Percentiles rank a stretch among this genome's conserved stretches.
Conservation (phyloP, 108 stramenopile genomes). For the Aurantiochytrium sp. region DNA sequence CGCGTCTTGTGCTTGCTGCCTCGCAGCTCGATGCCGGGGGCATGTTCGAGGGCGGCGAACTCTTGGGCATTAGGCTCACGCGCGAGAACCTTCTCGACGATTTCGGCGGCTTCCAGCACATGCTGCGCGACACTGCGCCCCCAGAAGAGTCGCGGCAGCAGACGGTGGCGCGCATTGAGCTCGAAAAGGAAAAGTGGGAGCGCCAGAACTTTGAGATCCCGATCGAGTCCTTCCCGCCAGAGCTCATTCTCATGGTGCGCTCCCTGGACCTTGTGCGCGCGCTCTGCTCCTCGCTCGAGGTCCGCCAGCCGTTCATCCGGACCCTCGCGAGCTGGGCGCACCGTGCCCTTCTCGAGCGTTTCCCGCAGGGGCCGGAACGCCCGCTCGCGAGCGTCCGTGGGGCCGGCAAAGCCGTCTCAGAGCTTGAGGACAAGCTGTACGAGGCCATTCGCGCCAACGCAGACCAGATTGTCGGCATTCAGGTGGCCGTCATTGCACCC, state of each 20-base stretch:
- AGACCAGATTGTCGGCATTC: not conserved
- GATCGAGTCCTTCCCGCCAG: not conserved
- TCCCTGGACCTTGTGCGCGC: not conserved
- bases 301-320: not conserved
- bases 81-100: slow-evolving; percentile 39
- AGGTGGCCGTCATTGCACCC: not conserved
- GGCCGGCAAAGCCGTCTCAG: not conserved
- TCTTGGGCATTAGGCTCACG: slow-evolving; percentile 41
- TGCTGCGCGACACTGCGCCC: slow-evolving; percentile 53
- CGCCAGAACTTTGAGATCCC: not conserved
- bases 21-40: slow-evolving; percentile 38
- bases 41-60: slow-evolving; percentile 39
- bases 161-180: slow-evolving; percentile 41
- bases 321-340: not conserved
- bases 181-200: slow-evolving; percentile 4
- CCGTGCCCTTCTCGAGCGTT: not conserved
- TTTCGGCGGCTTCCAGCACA: slow-evolving; percentile 42
- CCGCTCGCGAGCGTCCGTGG: not conserved
- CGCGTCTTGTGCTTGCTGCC: slow-evolving; percentile 34
- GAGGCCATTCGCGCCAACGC: not conserved
- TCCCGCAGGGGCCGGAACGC: too few species aligned
- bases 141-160: slow-evolving; percentile 43
- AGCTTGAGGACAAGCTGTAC: not conserved
- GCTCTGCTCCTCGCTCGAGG: not conserved
- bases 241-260: not conserved